phyloP scores from a whole-genome alignment of 2,329 filamentous ascomycete genomes.

The Colletotrichum musae region DNA sequence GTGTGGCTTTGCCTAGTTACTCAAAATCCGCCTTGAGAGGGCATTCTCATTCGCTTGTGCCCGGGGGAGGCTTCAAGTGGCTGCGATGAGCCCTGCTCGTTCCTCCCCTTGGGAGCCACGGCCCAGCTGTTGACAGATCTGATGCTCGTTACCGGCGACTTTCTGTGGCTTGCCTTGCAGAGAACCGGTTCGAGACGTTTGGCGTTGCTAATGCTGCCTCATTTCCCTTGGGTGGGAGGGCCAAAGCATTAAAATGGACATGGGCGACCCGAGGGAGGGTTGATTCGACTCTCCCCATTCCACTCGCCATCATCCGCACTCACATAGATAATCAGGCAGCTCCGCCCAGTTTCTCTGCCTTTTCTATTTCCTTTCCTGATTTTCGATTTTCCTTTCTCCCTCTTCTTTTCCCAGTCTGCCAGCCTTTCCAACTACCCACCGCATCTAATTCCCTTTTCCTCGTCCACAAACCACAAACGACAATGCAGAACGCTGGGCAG shows the following conservation, averaged over 20 bases:
- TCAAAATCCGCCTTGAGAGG: neutral
- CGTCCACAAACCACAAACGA: neutral
- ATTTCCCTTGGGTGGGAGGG: neutral
- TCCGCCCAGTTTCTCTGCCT: neutral
- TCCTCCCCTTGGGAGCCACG: neutral
- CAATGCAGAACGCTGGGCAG: conserved; percentile 36
- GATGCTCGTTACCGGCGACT: neutral
- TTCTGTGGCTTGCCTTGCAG: conserved; percentile 2
- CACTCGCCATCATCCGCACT: neutral
- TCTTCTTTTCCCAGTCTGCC: too few species aligned
- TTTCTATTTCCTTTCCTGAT: neutral
- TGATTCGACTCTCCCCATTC: neutral
- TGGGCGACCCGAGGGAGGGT: neutral
- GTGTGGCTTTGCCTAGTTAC: neutral
- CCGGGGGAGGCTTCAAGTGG: neutral
- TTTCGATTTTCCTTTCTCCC: neutral
- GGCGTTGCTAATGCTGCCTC: neutral
- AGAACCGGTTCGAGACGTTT: neutral
- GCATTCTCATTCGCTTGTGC: neutral
- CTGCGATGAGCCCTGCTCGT: neutral
- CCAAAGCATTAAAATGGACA: conserved; percentile 1
- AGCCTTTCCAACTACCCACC: neutral
- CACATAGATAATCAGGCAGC: neutral
- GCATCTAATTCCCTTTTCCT: neutral
- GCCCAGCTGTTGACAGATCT: neutral